Evolutionary conservation across 225 moss, liverwort and hornwort genomes (phyloP), one percentile per base, ranked within the genome.

Genomic region (Pseudisothecium myosuroides): DNA sequence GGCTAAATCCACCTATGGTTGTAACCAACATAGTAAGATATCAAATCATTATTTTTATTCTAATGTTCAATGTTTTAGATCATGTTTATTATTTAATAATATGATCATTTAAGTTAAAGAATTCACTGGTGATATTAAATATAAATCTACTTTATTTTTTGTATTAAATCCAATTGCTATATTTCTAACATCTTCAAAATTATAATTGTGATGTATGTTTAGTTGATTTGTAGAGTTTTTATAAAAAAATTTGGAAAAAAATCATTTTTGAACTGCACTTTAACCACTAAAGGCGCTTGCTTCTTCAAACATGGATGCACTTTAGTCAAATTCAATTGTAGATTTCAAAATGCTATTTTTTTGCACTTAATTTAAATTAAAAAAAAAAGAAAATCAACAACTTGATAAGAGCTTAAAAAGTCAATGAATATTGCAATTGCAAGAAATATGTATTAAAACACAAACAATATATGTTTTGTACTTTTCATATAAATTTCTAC

Each of bases 1-100:
- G 28, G 56, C 14, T 93, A 29, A 93, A 93, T 86, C 93, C 93
- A 79, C 87, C 93, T 18, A 43, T 93, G 27, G 12, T 62, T 9
- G 17, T 17, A 45, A 88, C 93, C 10, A 9, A 27, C 3, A 13
- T 0, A 1, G 93, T 93, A 72, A 83, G 88, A 32, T 28, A 58
- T 49, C 14, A 59, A n/a, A 18, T 62, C 26, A 24, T 68, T n/a
- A n/a, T n/a, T n/a, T 84, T 13, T 52, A 67, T 9, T 54, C 3
- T 2, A 28, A 83, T 14, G 2, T 0, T 68, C 3, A 29, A 54
- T 18, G 13, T 29, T 34, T 20, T 39, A 28, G 8, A 52, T 12
- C 19, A 26, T 37, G 1, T 19, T 18, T 39, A 26, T 18, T 7
- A 18, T 58, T 28, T 18, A 55, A 39, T 2, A 41, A 59, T 39